Percentiles rank a stretch among this genome's conserved stretches.
These are phyloP conservation scores for Penicillium angulare DNA, from an alignment of 495 filamentous ascomycete species.

Conservation along the genomic window DNA sequence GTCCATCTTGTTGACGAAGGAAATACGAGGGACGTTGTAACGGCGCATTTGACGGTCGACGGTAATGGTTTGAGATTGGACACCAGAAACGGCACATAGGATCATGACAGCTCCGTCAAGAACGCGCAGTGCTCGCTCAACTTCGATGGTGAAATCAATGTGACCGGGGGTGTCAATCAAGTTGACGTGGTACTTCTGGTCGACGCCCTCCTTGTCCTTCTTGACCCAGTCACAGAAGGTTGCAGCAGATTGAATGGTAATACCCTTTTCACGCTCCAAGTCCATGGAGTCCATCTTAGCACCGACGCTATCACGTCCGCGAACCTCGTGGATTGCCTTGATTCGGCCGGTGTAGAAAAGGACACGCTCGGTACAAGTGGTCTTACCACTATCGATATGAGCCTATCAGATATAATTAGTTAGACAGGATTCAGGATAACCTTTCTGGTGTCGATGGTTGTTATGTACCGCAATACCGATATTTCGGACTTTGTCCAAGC, in stretches of 20 bases:
- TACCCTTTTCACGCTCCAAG: conserved; percentile 95
- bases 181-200: conserved; percentile 95
- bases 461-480: conserved; percentile 91
- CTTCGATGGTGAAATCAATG: conserved; percentile 99
- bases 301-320: conserved; percentile 91
- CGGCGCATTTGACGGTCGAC: conserved; percentile 98
- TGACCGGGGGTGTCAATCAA: conserved; percentile 98
- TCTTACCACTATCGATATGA: conserved; percentile 99
- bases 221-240: conserved; percentile 99
- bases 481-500: conserved; percentile 80
- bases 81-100: conserved; percentile 93
- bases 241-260: conserved; percentile 97
- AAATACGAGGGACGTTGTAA: conserved; percentile 94
- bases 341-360: conserved; percentile 98
- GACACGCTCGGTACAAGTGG: conserved; percentile 93
- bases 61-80: conserved; percentile 97
- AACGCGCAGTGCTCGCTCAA: conserved; percentile 93
- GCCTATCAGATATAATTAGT: conserved; percentile 53
- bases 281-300: conserved; percentile 99
- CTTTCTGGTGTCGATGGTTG: not conserved
- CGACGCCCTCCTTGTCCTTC: conserved; percentile 64
- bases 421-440: conserved; percentile 4
- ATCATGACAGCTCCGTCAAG: conserved; percentile 99
- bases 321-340: conserved; percentile 95
- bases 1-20: conserved; percentile 99